Conservation (phyloP, 495 filamentous ascomycete genomes). For the Aspergillus bridgeri region DNA sequence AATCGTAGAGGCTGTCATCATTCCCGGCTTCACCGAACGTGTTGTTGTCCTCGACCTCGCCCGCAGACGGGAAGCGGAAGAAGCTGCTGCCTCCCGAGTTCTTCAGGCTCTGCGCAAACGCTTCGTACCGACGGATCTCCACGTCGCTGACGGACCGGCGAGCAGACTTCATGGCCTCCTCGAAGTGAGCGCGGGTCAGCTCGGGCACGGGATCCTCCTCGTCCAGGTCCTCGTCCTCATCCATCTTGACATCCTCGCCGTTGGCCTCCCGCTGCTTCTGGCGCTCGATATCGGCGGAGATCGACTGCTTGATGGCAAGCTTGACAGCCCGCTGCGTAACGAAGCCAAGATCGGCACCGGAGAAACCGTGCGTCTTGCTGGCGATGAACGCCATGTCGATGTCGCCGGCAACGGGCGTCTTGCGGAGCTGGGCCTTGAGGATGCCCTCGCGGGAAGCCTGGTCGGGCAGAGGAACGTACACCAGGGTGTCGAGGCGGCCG, state of each 20-base stretch:
- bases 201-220: constrained; percentile 93
- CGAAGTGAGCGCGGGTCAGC: constrained; percentile 93
- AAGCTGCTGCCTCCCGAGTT: constrained; percentile 88
- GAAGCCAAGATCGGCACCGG: constrained; percentile 98
- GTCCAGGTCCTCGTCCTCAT: constrained; percentile 70
- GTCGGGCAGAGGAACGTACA: constrained; percentile 96
- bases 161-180: constrained; percentile 95
- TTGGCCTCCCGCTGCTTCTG: constrained; percentile 83
- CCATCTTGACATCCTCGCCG: constrained; percentile 74
- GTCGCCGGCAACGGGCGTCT: constrained; percentile 87
- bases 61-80: constrained; percentile 90
- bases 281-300: constrained; percentile 81
- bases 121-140: constrained; percentile 96
- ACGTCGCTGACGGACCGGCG: constrained; percentile 92
- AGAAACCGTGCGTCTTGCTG: constrained; percentile 97
- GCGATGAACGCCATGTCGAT: constrained; percentile 90
- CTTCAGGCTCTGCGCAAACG: constrained; percentile 98
- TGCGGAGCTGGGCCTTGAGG: constrained; percentile 93
- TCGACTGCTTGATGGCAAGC: constrained; percentile 98
- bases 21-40: constrained; percentile 80
- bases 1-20: constrained; percentile 82
- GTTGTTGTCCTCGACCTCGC: constrained; percentile 57
- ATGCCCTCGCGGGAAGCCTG: constrained; percentile 83
- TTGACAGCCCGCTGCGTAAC: constrained; percentile 98
- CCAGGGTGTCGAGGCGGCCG: constrained; percentile 95